Base-by-base conservation (phyloP, 2,329 filamentous ascomycete genomes). In the Chaetomium olivaceum region DNA sequence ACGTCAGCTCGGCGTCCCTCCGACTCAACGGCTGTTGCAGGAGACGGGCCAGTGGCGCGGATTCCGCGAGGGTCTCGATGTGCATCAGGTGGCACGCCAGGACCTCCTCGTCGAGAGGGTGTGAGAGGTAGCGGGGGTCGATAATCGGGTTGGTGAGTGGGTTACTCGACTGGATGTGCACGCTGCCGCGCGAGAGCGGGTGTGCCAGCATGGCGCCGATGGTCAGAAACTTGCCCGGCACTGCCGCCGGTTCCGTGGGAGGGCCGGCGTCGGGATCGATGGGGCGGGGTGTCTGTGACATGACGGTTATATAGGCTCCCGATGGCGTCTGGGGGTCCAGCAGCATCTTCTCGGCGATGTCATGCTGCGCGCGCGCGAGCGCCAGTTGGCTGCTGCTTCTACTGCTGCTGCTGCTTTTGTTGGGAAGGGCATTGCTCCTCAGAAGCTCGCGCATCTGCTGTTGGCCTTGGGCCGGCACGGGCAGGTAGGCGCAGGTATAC, bases 141-240 rank as follows among this genome's bases (percentile, higher is more conserved):
- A 87, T 85, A 16, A 81, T 8, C 77, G 0, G 55, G 77, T 19
- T n/a, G 21, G 25, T 11, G 21, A n/a, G 31, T 14, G 19, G 29
- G 36, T 31, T 4, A 2, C 46, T 19, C 11, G 39, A 33, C 14
- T 19, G 11, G 67, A 89, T 85, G 75, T 89, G 87, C 63, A 86
- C 81, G 39, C 80, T 78, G 6, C 87, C 87, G 0, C 86, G 81
- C 1, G 84, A 86, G 68, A 86, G 83, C 0, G 87, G 87, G 61
- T 88, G 87, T 51, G 84, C 83, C 19, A 87, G 83, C 66, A 86
- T 85, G 0, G 82, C 80, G 66, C 82, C 82, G 64, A 84, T 78
- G 12, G 84, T 82, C 59, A 86, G 79, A 71, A 83, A 86, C n/a
- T n/a, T 46, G 19, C 46, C 61, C 31, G 39, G 39, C 4, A 43